Conservation (phyloP, 2,329 filamentous ascomycete species). For the Knufia fluminis region DNA sequence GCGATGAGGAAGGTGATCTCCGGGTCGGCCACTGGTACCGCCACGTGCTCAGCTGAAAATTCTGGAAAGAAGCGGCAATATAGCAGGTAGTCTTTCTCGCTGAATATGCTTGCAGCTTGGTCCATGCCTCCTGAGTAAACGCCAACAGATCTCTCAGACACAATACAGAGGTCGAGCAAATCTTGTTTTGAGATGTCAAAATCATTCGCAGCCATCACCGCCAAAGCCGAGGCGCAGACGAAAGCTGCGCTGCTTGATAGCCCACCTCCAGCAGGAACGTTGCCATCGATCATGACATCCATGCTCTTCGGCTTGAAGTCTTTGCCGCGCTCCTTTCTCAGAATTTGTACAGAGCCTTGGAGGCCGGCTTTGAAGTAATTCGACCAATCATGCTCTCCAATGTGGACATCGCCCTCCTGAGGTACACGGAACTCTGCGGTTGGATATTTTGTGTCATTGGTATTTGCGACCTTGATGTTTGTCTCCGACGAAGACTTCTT, state of each 20-base stretch:
- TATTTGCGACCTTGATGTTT: constrained; percentile 67
- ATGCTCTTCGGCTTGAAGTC: constrained; percentile 64
- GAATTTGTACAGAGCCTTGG: constrained; percentile 66
- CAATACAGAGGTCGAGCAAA: constrained; percentile 83
- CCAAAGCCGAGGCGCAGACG: constrained; percentile 79
- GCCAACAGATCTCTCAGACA: constrained; percentile 86
- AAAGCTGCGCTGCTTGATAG: constrained; percentile 91
- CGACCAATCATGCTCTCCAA: constrained; percentile 90
- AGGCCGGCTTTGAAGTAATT: constrained; percentile 98
- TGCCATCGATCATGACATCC: constrained; percentile 83
- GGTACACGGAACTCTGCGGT: constrained; percentile 65
- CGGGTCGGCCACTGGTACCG: constrained; percentile 70
- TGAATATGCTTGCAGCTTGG: constrained; percentile 91
- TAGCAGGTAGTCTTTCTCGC: constrained; percentile 71
- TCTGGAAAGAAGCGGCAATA: constrained; percentile 82
- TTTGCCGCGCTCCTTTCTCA: constrained; percentile 56
- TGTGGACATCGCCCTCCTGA: constrained; percentile 54
- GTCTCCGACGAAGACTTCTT: constrained; percentile 40
- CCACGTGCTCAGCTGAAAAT: constrained; percentile 66
- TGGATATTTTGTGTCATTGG: constrained; percentile 66
- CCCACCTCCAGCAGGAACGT: constrained; percentile 82
- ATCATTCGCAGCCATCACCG: constrained; percentile 78
- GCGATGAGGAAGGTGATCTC: constrained; percentile 88
- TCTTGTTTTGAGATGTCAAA: constrained; percentile 81
- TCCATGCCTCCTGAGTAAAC: constrained; percentile 99